Evolutionary conservation across 1,139 yeast species (phyloP).

Genomic region (Insectozyma bohioensis): DNA sequence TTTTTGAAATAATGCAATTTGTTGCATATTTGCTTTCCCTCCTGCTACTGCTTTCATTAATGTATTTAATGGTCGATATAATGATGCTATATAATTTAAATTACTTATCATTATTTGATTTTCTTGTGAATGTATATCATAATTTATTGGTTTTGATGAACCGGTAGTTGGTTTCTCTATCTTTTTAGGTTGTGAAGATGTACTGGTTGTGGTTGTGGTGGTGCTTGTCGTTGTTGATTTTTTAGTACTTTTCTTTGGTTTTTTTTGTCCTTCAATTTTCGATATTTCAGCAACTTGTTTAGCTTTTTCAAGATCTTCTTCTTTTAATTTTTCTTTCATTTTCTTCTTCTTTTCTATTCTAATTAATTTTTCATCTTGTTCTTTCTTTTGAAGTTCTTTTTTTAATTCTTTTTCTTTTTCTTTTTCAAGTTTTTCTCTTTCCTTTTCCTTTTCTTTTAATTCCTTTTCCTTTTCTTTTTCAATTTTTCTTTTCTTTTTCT

Average conservation of each 20-base stretch:
- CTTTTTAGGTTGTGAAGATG: conserved; percentile 1
- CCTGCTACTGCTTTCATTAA: conserved; percentile 84
- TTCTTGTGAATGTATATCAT: conserved; percentile 57
- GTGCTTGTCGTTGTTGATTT: background rate
- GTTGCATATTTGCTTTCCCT: conserved; percentile 70
- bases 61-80: conserved; percentile 62
- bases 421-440: conserved; percentile 1
- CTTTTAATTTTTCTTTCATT: background rate
- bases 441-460: conserved; percentile 6
- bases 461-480: conserved; percentile 14
- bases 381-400: conserved; percentile 3
- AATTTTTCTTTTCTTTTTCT: conserved; percentile 4
- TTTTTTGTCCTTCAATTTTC: conserved; percentile 4
- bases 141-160: conserved; percentile 11
- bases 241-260: conserved; percentile 1
- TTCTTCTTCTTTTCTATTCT: conserved; percentile 3
- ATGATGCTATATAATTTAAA: conserved; percentile 76
- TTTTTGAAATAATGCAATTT: conserved; percentile 75
- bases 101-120: conserved; percentile 81
- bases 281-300: conserved; percentile 3
- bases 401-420: conserved; percentile 3
- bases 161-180: background rate
- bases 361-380: conserved; percentile 5
- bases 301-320: background rate
- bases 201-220: conserved; percentile 1